phyloP scores from a whole-genome alignment of 306 rosid genomes.

The Acacia acuminata region DNA sequence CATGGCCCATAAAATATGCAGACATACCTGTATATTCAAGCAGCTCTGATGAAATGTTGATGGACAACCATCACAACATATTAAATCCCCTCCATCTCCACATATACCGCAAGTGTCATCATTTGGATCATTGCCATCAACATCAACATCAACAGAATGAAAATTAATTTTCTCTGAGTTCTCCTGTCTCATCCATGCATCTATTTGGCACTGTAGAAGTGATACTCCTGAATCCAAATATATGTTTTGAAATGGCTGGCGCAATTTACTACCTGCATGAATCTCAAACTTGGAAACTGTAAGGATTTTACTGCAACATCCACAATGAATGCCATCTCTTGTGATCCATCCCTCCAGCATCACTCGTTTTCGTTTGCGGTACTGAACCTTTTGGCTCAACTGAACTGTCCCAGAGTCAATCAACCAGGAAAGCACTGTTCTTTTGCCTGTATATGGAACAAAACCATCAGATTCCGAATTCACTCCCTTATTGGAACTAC shows the following conservation, averaged over 20 bases:
- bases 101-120: slow-evolving; percentile 90
- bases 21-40: slow-evolving; percentile 67
- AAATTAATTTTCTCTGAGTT: slow-evolving; percentile 48
- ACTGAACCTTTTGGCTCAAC: slow-evolving; percentile 87
- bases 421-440: slow-evolving; percentile 85
- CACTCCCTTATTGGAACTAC: slow-evolving; percentile 59
- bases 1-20: slow-evolving; percentile 11
- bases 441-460: slow-evolving; percentile 78
- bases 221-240: slow-evolving; percentile 79
- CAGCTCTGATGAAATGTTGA: slow-evolving; percentile 88
- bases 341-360: slow-evolving; percentile 92
- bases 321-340: slow-evolving; percentile 87
- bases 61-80: slow-evolving; percentile 89
- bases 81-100: slow-evolving; percentile 89
- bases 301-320: slow-evolving; percentile 90
- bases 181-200: slow-evolving; percentile 75
- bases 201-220: slow-evolving; percentile 83
- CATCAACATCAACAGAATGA: slow-evolving; percentile 59
- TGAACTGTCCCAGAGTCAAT: slow-evolving; percentile 64
- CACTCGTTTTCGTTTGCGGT: slow-evolving; percentile 68
- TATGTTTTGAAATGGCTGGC: slow-evolving; percentile 83
- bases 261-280: slow-evolving; percentile 86
- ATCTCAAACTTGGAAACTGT: slow-evolving; percentile 85
- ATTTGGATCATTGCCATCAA: slow-evolving; percentile 76
- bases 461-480: slow-evolving; percentile 72